Percentiles rank a stretch among this genome's conserved stretches.
phyloP scores from a whole-genome alignment of 768 basidiomycete genomes.

The Phylloporus rhodoxanthus region DNA sequence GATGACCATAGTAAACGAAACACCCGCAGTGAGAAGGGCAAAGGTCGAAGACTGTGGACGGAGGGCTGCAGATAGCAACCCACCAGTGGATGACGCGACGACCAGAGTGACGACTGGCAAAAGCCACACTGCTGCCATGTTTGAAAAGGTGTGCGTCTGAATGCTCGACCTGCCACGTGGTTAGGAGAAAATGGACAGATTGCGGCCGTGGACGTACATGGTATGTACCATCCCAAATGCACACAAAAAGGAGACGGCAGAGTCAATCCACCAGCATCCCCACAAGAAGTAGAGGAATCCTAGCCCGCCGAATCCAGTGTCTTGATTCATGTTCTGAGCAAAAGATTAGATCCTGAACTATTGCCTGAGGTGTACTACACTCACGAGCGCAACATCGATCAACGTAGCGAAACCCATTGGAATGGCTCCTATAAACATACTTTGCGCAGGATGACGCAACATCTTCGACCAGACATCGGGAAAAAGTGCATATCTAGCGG shows the following conservation, averaged over 20 bases:
- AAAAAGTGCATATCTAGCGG: conserved; percentile 38
- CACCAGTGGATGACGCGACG: conserved; percentile 49
- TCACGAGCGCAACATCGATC: conserved; percentile 36
- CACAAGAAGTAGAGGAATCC: conserved; percentile 38
- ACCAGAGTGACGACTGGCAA: conserved; percentile 48
- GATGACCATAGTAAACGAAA: conserved; percentile 40
- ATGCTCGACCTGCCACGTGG: conserved; percentile 35
- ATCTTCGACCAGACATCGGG: conserved; percentile 41
- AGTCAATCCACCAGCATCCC: conserved; percentile 50
- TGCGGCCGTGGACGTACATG: conserved; percentile 31
- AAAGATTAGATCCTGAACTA: neutral
- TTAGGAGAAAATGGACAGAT: neutral
- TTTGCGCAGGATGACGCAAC: conserved; percentile 42
- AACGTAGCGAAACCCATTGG: conserved; percentile 44
- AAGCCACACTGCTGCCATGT: conserved; percentile 44
- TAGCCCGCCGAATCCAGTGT: conserved; percentile 33
- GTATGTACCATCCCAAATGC: conserved; percentile 46
- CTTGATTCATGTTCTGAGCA: conserved; percentile 29
- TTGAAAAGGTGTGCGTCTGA: conserved; percentile 37
- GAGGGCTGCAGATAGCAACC: conserved; percentile 38
- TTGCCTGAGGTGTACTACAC: conserved; percentile 8
- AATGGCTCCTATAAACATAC: conserved; percentile 39
- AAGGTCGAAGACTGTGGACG: conserved; percentile 30
- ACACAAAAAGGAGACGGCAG: conserved; percentile 34
- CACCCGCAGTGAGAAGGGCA: conserved; percentile 38